Percentiles rank a stretch among this genome's conserved stretches.
These are phyloP conservation scores for Moniliella sp. DNA, from an alignment of 1,284 basidiomycete species.

Conservation along the genomic window DNA sequence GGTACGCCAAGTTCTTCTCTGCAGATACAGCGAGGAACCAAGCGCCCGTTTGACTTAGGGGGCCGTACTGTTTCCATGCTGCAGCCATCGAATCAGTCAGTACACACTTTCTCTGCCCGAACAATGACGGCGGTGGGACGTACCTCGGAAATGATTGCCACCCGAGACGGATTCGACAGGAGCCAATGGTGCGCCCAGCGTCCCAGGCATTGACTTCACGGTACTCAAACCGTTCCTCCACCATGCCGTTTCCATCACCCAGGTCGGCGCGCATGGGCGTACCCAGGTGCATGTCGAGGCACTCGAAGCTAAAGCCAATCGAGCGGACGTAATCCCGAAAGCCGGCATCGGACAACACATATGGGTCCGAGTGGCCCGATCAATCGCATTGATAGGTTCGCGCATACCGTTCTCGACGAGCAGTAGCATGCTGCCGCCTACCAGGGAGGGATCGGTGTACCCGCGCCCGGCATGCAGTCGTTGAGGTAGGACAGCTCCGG, in stretches of 20 bases:
- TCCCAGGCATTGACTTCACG: slow-evolving; percentile 23
- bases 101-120: no score
- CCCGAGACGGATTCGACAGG: slow-evolving; percentile 23
- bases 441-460: no score
- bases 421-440: no score
- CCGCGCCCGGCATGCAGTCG: no score
- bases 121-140: no score
- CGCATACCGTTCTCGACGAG: slow-evolving; percentile 53
- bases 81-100: no score
- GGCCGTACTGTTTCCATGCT: slow-evolving; percentile 36
- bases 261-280: slow-evolving; percentile 52
- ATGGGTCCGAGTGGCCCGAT: slow-evolving; percentile 53
- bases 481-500: no score
- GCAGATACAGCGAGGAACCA: slow-evolving; percentile 34
- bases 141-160: no score
- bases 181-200: slow-evolving; percentile 25
- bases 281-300: slow-evolving; percentile 58
- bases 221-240: slow-evolving; percentile 30
- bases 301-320: slow-evolving; percentile 54
- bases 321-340: slow-evolving; percentile 56
- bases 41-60: slow-evolving; percentile 26
- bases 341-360: slow-evolving; percentile 51
- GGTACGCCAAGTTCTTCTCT: slow-evolving; percentile 25
- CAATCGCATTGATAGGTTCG: slow-evolving; percentile 69
- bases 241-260: slow-evolving; percentile 55